Base-by-base conservation (phyloP, 2,329 filamentous ascomycete species). In the Pezicula radicicola region DNA sequence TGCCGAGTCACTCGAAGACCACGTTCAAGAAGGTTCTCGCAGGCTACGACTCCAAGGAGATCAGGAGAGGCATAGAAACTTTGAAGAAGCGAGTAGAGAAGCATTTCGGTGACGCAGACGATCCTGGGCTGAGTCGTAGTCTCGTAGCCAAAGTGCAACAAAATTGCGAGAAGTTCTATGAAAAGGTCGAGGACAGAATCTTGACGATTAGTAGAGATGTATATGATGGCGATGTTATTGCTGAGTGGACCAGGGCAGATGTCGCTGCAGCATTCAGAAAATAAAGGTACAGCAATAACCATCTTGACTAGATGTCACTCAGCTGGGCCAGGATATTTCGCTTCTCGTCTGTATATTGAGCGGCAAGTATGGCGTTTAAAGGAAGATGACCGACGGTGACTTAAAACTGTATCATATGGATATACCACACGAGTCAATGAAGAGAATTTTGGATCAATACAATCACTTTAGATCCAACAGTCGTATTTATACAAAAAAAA, bases 81-180 rank as follows among this genome's bases (percentile, higher is more conserved):
- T 77, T 97, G 60, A 87, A 87, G 64, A 96, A 96, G 74, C 83
- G 93, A 46, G 89, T 97, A 1, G 93, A 97, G 72, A 99, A 97
- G 74, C 93, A 97, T 70, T 97, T 97, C 76, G 91, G 91, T 41
- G 91, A 96, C 60, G 88, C 86, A 5, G 91, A 95, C 60, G 88
- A 92, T 57, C 83, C 84, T 50, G 80, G 75, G 10, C 53, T 66
- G 8, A 63, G 60, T 53, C 74, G 75, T 46, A 75, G 75, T 35
- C 72, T 87, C 39, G 83, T 85, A 21, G 70, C 70, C 47, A 78
- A 79, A 65, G 81, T 87, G 36, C 68, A 82, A 45, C 72, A 72
- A 53, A 81, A 84, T 64, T 85, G 83, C 64, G 83, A 86, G 68
- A 72, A 67, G 54, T 87, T 82, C 62, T 87, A 87, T 63, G 74